Base-by-base conservation (phyloP, 441 rosid species). In the Eutrema salsugineum region DNA sequence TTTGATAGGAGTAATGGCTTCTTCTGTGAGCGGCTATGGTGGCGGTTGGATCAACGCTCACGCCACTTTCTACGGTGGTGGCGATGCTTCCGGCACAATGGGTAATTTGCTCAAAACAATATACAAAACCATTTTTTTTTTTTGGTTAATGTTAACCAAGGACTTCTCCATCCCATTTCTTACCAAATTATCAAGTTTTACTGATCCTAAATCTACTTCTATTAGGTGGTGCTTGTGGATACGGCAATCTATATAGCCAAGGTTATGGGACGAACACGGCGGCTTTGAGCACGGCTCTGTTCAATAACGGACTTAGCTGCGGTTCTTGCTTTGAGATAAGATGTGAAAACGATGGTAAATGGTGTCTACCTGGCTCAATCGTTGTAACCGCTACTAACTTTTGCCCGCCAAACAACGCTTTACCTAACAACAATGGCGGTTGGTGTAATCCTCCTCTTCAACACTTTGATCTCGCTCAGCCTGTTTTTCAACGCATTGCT, bases 1-100 rank as follows among this genome's bases (percentile, higher is more conserved):
- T 44, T 22, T 75, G 30, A 5, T 75, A 36, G 69, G 64, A 35
- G 28, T 75, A 27, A n/a, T 80, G 68, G 56, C 77, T 64, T 81
- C 81, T 9, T 76, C 80, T 10, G 93, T 66, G 60, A 75, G 62
- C 15, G 84, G 19, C 76, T 78, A 75, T 56, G 85, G 79, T 9
- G 94, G 87, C 47, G 86, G 88, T 44, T 93, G 98, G 97, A 83
- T 76, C 38, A 84, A 80, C 60, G 98, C 96, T 59, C 97, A 87
- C 68, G 98, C 98, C 43, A 91, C 98, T 8, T 93, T 93, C 85
- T 93, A 93, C 27, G 98, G 98, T 0, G 98, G 97, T 5, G 91
- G 97, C 14, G 98, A 93, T 76, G 98, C 98, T 68, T 85, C 98
- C 11, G 98, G 98, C 49, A 91, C 97, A 36, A 91, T 93, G 98